Evolutionary conservation across 208 protist species (phyloP), one percentile per base, ranked within the genome.

Genomic region (Leishmania mexicana): DNA sequence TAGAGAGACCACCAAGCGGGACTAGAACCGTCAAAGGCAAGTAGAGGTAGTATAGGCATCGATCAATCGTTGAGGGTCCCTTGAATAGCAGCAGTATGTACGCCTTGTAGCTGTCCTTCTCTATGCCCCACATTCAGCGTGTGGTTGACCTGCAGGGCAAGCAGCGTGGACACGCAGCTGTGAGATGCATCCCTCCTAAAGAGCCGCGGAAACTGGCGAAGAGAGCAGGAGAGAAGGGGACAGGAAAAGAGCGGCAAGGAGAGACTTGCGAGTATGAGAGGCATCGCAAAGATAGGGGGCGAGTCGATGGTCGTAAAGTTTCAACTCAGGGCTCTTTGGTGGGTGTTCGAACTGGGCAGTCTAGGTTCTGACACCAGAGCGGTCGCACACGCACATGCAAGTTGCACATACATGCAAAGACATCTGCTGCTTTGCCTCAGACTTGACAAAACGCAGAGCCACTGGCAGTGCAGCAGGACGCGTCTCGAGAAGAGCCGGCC

Each of bases 121-220:
- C 82, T 60, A 67, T 76, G 62, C 84, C 82, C 15, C 78, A 35
- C 84, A 35, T 77, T 81, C 35, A 93, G 38, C 3, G 90, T 81
- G 78, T 88, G 81, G 47, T 92, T 87, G 17, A 88, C 79, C 80
- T 92, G 85, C 51, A 95, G 74, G 11, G 81, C 87, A 35, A 97
- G 87, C 45, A 93, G 85, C 24, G 92, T 83, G 4, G 90, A 92
- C 31, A 97, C 53, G 92, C 93, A 58, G 95, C 86, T 91, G 94
- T 96, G 64, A 97, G 88, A 81, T 96, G 92, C 38, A 97, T 91
- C 3, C 90, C 94, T 0, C 84, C 91, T 82, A 97, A 95, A 13
- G 89, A 89, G 35, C 92, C 94, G n/a, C 94, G 85, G 62, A 97
- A 96, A 76, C 92, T 93, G 58, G 91, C 91, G 0, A 62, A 62